Percentiles rank a stretch among this genome's conserved stretches.
phyloP scores from a whole-genome alignment of 2,329 filamentous ascomycete genomes.

The Fusarium pininemorale region DNA sequence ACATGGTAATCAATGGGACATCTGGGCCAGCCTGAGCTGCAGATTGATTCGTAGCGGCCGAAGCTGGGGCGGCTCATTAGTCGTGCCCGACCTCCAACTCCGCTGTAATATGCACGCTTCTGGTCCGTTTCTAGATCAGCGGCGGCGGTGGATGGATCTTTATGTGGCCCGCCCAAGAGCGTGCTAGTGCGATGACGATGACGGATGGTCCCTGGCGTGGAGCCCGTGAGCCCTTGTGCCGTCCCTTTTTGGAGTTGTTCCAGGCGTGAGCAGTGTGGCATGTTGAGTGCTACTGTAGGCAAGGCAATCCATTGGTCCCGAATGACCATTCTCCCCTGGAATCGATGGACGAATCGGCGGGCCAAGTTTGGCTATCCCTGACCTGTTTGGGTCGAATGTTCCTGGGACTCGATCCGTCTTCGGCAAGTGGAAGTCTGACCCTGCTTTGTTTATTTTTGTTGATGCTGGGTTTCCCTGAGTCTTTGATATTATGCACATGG shows the following conservation, averaged over 20 bases:
- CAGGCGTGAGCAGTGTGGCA: slow-evolving; percentile 12
- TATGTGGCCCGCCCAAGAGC: slow-evolving; percentile 21
- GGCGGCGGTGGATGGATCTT: slow-evolving; percentile 39
- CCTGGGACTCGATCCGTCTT: slow-evolving; percentile 31
- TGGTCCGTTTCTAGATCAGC: slow-evolving; percentile 46
- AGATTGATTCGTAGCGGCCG: slow-evolving; percentile 40
- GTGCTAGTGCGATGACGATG: slow-evolving; percentile 28
- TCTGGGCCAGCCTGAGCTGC: slow-evolving; percentile 31
- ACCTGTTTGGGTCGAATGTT: slow-evolving; percentile 34
- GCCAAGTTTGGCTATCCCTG: slow-evolving; percentile 34
- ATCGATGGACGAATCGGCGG: slow-evolving; percentile 28
- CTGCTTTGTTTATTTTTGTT: slow-evolving; percentile 21
- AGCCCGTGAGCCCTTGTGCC: slow-evolving; percentile 16
- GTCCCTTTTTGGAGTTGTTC: slow-evolving; percentile 19
- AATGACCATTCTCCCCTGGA: slow-evolving; percentile 31
- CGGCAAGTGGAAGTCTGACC: slow-evolving; percentile 25
- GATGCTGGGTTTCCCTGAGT: not conserved
- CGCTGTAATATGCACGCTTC: slow-evolving; percentile 41
- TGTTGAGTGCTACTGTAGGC: slow-evolving; percentile 9
- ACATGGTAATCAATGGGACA: not conserved
- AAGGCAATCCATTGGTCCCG: slow-evolving; percentile 12
- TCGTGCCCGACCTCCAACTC: slow-evolving; percentile 36
- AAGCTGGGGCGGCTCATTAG: slow-evolving; percentile 42
- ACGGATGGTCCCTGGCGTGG: slow-evolving; percentile 31
- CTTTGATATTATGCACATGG: not conserved